Evolutionary conservation across 2,329 filamentous ascomycete genomes (phyloP).

Genomic region (Paecilomyces formosus): DNA sequence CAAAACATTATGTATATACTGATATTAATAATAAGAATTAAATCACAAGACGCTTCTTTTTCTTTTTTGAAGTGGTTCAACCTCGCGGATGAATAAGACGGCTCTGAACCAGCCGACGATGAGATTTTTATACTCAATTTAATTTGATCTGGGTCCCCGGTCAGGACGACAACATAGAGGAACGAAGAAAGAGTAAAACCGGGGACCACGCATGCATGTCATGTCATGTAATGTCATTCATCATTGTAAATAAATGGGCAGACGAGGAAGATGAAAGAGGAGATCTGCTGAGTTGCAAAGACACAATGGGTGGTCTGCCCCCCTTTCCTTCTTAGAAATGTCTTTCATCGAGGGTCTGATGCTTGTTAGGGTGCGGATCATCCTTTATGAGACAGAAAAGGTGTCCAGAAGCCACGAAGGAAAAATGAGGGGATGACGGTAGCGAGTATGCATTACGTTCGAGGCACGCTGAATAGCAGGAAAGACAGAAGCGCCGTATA

Average conservation of each 20-base stretch:
- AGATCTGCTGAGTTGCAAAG: not conserved
- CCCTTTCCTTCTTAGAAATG: not conserved
- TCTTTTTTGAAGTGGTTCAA: no score
- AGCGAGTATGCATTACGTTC: not conserved
- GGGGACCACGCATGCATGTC: not conserved
- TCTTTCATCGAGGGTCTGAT: not conserved
- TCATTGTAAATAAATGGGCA: not conserved
- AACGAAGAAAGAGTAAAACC: not conserved
- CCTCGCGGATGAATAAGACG: no score
- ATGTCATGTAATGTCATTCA: not conserved
- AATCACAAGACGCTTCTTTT: no score
- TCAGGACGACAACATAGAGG: not conserved
- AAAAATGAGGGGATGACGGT: not conserved
- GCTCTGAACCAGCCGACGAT: no score
- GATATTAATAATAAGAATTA: no score
- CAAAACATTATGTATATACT: no score
- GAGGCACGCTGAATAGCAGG: not conserved
- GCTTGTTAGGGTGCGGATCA: not conserved
- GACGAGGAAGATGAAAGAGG: not conserved
- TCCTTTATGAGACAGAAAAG: not conserved
- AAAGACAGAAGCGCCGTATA: not conserved
- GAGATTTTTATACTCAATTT: no score
- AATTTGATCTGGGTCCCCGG: not conserved
- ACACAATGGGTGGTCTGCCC: not conserved
- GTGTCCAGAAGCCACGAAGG: not conserved